Conservation (phyloP, 306 rosid genomes). For the Trifolium fragiferum region DNA sequence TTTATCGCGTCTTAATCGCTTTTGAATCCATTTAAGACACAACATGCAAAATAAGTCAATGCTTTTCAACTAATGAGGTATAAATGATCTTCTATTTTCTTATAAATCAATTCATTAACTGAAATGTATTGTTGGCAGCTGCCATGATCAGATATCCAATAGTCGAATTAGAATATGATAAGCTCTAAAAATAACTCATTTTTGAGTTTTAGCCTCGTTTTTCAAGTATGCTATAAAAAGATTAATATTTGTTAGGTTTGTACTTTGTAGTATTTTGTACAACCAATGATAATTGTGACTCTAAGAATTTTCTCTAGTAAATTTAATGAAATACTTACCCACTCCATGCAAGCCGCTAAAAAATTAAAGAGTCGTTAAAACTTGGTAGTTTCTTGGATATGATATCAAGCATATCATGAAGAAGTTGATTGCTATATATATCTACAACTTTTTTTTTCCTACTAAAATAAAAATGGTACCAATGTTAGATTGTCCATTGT, state of each 20-base stretch:
- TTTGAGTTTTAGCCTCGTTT: not conserved
- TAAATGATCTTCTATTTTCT: not conserved
- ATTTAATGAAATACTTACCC: not conserved
- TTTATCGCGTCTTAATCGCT: not conserved
- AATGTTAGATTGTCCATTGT: too few species aligned
- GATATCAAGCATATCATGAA: not conserved
- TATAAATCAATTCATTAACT: conserved; percentile 31
- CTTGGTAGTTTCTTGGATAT: not conserved
- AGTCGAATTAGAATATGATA: not conserved
- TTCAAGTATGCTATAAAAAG: not conserved
- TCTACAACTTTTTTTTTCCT: not conserved
- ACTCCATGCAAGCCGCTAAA: not conserved
- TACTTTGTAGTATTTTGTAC: not conserved
- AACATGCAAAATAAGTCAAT: not conserved
- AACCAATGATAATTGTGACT: not conserved
- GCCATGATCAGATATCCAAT: conserved; percentile 22
- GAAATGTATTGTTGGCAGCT: not conserved
- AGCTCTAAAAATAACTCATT: not conserved
- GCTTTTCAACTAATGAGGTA: fast-evolving
- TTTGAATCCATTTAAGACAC: not conserved
- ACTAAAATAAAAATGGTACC: too few species aligned
- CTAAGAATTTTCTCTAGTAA: not conserved
- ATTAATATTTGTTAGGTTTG: not conserved
- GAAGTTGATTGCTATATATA: not conserved
- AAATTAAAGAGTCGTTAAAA: not conserved